Conservation (phyloP, 1,139 yeast genomes). For the Lizanozyma gosingica region DNA sequence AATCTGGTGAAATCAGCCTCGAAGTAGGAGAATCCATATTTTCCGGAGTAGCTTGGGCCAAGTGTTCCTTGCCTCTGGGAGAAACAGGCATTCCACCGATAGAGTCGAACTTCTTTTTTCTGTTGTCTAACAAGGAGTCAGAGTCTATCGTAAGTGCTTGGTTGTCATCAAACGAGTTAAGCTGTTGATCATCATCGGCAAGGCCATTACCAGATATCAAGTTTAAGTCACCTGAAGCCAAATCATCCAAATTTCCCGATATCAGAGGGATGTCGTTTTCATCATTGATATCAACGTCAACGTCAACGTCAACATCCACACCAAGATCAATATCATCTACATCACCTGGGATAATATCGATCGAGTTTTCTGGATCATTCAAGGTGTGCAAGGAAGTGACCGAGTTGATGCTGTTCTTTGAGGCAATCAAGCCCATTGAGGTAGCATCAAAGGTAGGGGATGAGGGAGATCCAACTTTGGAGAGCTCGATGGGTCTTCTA, state of each 20-base stretch:
- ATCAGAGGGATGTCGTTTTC: constrained; percentile 4
- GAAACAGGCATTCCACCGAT: not conserved
- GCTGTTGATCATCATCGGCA: not conserved
- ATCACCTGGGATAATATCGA: constrained; percentile 1
- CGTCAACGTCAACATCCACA: constrained; percentile 6
- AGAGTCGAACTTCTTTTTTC: constrained; percentile 10
- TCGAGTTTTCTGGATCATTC: not conserved
- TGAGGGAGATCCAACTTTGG: constrained; percentile 29
- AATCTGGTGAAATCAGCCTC: constrained; percentile 38
- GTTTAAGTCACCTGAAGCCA: not conserved
- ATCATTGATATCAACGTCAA: constrained; percentile 4
- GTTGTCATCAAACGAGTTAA: not conserved
- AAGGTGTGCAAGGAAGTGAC: constrained; percentile 1
- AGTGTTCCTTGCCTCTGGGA: not conserved
- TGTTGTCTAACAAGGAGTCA: constrained; percentile 8
- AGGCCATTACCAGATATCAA: not conserved
- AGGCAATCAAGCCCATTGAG: constrained; percentile 16
- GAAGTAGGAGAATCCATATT: constrained; percentile 22
- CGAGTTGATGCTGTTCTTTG: not conserved
- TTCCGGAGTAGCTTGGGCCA: not conserved
- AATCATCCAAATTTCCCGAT: not conserved
- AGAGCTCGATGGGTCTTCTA: constrained; percentile 45
- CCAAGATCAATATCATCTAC: constrained; percentile 7
- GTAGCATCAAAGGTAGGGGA: constrained; percentile 41
- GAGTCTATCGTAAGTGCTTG: not conserved